phyloP scores from a whole-genome alignment of 2,329 filamentous ascomycete species.

The Diaporthe citriasiana region DNA sequence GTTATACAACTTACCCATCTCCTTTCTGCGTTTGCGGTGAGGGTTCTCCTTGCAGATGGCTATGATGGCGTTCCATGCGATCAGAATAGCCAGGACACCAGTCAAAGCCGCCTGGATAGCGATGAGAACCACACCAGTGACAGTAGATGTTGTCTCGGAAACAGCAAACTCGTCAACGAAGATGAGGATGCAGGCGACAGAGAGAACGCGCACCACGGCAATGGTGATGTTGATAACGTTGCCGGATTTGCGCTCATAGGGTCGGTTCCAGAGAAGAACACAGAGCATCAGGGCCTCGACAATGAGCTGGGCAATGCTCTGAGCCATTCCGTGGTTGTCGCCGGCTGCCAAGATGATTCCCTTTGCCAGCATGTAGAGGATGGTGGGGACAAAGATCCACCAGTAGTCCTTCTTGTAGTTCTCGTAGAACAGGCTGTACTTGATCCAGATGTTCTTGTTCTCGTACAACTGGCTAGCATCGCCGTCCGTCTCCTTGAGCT shows the following conservation, averaged over 20 bases:
- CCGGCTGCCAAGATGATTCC: slow-evolving; percentile 87
- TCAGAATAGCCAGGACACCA: slow-evolving; percentile 85
- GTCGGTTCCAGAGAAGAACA: slow-evolving; percentile 86
- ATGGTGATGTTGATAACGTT: slow-evolving; percentile 96
- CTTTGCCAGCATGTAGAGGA: slow-evolving; percentile 92
- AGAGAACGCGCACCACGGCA: slow-evolving; percentile 88
- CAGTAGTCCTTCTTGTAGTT: slow-evolving; percentile 94
- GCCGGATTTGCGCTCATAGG: slow-evolving; percentile 87
- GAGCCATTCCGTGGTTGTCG: slow-evolving; percentile 86
- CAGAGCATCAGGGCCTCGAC: slow-evolving; percentile 85
- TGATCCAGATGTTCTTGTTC: slow-evolving; percentile 90
- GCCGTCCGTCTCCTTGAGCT: slow-evolving; percentile 82
- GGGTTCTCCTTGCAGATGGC: slow-evolving; percentile 89
- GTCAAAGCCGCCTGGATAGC: slow-evolving; percentile 91
- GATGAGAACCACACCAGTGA: slow-evolving; percentile 93
- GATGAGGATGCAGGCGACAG: slow-evolving; percentile 88
- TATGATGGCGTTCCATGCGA: slow-evolving; percentile 89
- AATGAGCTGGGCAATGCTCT: slow-evolving; percentile 83
- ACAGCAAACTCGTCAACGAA: slow-evolving; percentile 96
- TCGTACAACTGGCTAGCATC: slow-evolving; percentile 83
- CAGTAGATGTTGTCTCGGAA: slow-evolving; percentile 90
- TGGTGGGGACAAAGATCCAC: slow-evolving; percentile 95
- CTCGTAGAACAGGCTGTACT: slow-evolving; percentile 98
- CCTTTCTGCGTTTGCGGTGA: slow-evolving; percentile 88
- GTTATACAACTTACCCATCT: slow-evolving; percentile 77